Evolutionary conservation across 345 rosid species (phyloP), one percentile per base, ranked within the genome.

Genomic region (Salix caprea): DNA sequence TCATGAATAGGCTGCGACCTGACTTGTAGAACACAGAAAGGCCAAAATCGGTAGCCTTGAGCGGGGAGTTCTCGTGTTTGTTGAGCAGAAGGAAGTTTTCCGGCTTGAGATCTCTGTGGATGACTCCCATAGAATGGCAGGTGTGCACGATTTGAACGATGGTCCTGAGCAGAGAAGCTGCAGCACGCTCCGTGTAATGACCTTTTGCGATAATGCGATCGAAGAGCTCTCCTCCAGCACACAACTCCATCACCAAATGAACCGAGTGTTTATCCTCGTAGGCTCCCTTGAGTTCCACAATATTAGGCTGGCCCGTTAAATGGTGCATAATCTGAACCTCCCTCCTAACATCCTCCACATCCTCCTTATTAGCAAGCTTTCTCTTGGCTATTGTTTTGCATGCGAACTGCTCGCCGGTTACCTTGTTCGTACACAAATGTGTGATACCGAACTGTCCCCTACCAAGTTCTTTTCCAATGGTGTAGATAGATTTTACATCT

Each of bases 281-380:
- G 0, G 97, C 98, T 18, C 98, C 97, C 74, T 93, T 95, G 75
- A 95, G 97, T 78, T 93, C 97, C 19, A 95, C 97, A 42, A 95
- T 88, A 30, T 95, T 95, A 15, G 90, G 93, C 66, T 93, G 97
- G 2, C 97, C 99, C 0, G 97, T 89, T 72, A 95, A 80, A 74
- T 95, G 97, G 75, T 93, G 91, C 99, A 93, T 93, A 5, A 95
- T 95, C 77, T 95, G 97, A 32, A 95, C 97, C 83, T 93, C 97
- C 68, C 98, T 88, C 78, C 93, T 81, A 18, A 92, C 98, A 67
- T 94, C 98, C 66, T 95, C 99, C 23, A 95, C 85, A 68, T 95
- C 97, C 84, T 94, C 99, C 76, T 93, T 95, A 80, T 90, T 91
- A 26, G 82, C 93, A 4, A 94, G 92, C 77, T 92, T 94, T 26